A percentile compares a stretch with the other conserved stretches of the same genome.
These are phyloP conservation scores for Solanum ossicruentum DNA, from an alignment of 257 asterid genomes.

Conservation along the genomic window DNA sequence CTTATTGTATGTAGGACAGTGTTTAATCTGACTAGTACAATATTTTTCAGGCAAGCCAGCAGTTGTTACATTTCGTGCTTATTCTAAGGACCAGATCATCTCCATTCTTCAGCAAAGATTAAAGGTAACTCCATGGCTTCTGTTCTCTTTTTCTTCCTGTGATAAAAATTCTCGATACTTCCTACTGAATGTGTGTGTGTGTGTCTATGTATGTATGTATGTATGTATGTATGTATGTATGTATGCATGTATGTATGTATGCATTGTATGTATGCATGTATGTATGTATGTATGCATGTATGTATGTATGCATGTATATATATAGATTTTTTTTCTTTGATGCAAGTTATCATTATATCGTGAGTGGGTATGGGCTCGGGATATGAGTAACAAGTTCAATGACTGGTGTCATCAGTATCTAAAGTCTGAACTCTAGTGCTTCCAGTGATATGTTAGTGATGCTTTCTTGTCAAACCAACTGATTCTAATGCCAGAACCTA, in stretches of 20 bases:
- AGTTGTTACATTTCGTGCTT: constrained; percentile 82
- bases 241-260: too few species aligned
- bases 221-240: too few species aligned
- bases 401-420: neutral
- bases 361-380: neutral
- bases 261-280: too few species aligned
- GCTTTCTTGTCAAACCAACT: neutral
- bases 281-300: too few species aligned
- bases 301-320: too few species aligned
- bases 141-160: neutral
- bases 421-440: neutral
- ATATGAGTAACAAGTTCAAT: neutral
- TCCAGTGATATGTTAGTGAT: neutral
- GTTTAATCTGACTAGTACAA: neutral
- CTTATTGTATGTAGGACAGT: neutral
- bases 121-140: constrained; percentile 28
- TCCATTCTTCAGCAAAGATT: constrained; percentile 72
- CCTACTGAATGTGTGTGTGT: neutral
- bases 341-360: neutral
- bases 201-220: too few species aligned
- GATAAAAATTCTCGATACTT: neutral
- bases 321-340: neutral
- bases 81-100: constrained; percentile 87
- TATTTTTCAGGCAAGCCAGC: constrained; percentile 66
- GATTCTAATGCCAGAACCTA: neutral